Evolutionary conservation across 352 stramenopile species (phyloP).

Genomic region (Globisporangium megalacanthum): DNA sequence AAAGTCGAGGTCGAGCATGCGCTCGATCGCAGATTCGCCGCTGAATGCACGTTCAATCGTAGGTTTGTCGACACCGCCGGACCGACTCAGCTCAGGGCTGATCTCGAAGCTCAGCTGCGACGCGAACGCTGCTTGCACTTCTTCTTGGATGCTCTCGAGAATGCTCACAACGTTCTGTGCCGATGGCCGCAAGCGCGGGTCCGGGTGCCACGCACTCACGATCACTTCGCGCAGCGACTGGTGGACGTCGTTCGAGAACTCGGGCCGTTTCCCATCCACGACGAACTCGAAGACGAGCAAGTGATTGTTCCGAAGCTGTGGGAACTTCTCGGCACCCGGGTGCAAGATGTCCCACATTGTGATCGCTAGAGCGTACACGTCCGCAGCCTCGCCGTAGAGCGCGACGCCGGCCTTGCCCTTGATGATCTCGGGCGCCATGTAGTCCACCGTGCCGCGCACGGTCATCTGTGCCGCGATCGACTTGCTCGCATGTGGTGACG

Average conservation of each 20-base stretch:
- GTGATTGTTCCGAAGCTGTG: conserved; percentile 25
- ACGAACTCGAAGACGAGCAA: conserved; percentile 50
- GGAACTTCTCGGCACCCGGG: conserved; percentile 44
- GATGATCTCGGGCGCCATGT: conserved; percentile 78
- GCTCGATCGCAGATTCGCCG: conserved; percentile 15
- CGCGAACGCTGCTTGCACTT: conserved; percentile 36
- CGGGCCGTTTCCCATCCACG: conserved; percentile 33
- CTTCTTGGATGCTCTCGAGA: conserved; percentile 63
- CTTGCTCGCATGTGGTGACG: not conserved
- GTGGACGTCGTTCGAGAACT: conserved; percentile 21
- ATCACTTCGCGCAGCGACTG: conserved; percentile 56
- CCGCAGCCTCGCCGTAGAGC: conserved; percentile 53
- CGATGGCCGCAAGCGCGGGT: conserved; percentile 41
- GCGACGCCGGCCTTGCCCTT: conserved; percentile 33
- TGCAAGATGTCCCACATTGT: conserved; percentile 70
- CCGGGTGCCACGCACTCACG: conserved; percentile 37
- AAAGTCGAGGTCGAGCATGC: conserved; percentile 9
- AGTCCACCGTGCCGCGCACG: conserved; percentile 62
- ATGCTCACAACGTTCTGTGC: conserved; percentile 35
- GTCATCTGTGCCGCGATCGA: conserved; percentile 28
- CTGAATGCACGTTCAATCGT: conserved; percentile 12
- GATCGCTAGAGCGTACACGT: conserved; percentile 63
- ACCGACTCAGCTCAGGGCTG: conserved; percentile 18
- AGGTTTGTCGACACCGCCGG: not conserved
- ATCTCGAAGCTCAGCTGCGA: conserved; percentile 41